Percentiles rank a stretch among this genome's conserved stretches.
These are phyloP conservation scores for Kwoniella mangroviensis DNA, from an alignment of 768 basidiomycete species.

Conservation along the genomic window DNA sequence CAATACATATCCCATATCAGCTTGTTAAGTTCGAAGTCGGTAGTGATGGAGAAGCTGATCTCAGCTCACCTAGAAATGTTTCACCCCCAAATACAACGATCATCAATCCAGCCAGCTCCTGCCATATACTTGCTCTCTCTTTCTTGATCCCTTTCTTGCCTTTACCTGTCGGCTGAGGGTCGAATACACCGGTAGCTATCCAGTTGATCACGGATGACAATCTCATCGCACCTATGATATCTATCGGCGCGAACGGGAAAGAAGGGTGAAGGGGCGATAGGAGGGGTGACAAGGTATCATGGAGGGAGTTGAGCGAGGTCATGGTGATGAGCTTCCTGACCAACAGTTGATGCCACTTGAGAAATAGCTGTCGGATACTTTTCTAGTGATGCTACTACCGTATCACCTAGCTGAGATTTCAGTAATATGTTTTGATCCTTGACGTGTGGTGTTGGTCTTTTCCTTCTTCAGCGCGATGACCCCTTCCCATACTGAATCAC, in stretches of 20 bases:
- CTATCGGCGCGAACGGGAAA: conserved; percentile 39
- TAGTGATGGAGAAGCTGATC: background rate
- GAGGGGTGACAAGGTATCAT: conserved; percentile 8
- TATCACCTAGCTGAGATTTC: no score
- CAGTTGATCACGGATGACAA: conserved; percentile 45
- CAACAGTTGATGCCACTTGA: background rate
- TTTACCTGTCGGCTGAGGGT: conserved; percentile 17
- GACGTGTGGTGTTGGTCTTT: background rate
- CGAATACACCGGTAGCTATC: conserved; percentile 42
- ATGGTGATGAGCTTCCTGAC: background rate
- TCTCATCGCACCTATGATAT: conserved; percentile 43
- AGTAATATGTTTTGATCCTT: background rate
- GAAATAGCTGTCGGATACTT: background rate
- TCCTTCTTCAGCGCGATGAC: background rate
- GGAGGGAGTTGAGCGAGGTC: conserved; percentile 14
- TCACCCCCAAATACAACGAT: conserved; percentile 56
- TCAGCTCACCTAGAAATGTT: conserved; percentile 50
- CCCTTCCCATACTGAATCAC: no score
- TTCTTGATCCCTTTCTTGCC: conserved; percentile 27
- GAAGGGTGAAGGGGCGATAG: conserved; percentile 35
- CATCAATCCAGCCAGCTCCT: conserved; percentile 51
- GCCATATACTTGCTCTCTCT: conserved; percentile 35
- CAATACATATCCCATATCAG: no score
- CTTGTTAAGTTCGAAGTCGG: no score
- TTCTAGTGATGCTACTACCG: background rate